Percentiles rank a stretch among this genome's conserved stretches.
phyloP scores from a whole-genome alignment of 208 protist genomes.

The Wallacemonas rigidus region DNA sequence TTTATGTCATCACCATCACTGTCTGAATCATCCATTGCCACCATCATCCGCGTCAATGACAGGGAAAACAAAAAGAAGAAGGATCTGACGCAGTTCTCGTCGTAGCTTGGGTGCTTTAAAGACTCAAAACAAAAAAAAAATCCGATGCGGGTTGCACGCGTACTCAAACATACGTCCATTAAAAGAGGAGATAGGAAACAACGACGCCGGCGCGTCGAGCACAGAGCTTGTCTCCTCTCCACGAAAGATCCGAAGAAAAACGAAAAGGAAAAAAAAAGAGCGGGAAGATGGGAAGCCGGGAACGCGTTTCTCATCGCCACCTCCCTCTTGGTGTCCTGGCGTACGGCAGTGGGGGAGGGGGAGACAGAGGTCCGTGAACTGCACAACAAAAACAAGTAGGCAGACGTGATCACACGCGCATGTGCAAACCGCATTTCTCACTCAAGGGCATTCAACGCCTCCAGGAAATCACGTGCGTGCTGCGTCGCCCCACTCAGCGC shows the following conservation, averaged over 20 bases:
- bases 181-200: no score
- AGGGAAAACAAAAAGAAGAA: no score
- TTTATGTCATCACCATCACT: background rate
- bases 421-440: background rate
- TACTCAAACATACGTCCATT: no score
- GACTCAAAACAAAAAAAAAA: background rate
- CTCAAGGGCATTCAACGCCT: background rate
- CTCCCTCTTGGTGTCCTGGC: no score
- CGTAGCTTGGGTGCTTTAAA: no score
- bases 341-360: background rate
- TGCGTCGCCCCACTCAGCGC: conserved; percentile 11
- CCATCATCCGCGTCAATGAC: no score
- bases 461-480: conserved; percentile 1
- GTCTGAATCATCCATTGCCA: no score
- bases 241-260: background rate
- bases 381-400: background rate
- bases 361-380: background rate
- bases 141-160: background rate
- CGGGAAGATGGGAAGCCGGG: conserved; percentile 3
- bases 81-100: no score
- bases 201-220: background rate
- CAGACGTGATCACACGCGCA: no score
- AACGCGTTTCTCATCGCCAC: background rate
- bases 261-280: conserved; percentile 16
- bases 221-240: conserved; percentile 4